Evolutionary conservation across 2,329 filamentous ascomycete species (phyloP), one percentile per base, ranked within the genome.

Genomic region (Aureobasidium mangrovei): DNA sequence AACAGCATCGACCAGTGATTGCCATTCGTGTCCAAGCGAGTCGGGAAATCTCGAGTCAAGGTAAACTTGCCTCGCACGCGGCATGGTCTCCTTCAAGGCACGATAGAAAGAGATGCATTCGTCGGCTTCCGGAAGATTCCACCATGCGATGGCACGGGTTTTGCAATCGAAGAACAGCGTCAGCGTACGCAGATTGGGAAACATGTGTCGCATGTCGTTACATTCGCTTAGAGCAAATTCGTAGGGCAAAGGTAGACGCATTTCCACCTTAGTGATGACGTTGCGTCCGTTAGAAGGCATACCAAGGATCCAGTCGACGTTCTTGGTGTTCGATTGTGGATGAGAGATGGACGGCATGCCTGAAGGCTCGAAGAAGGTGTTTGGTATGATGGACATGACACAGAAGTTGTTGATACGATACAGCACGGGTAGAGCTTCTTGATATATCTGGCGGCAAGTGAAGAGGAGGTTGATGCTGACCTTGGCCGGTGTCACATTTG

Each of bases 381-480:
- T 18, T 12, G 18, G 7, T 6, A n/a, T 27, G 12, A 51, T 5
- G 4, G 47, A 38, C 1, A 28, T 24, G 5, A 51, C 7, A 24
- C 47, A 51, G 24, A 51, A 51, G 2, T n/a, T 42, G 38, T 51
- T 51, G 29, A 51, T 27, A 3, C 47, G 47, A 10, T 51, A 51
- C 5, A 51, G 47, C 10, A 51, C 47, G 4, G 47, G 47, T 38
- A 51, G 33, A 12, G 47, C 47, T 27, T 51, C 47, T 35, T 35
- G 38, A 7, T 51, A 42, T 8, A 51, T 35, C 24, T 51, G 47
- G 4, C 47, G 47, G 12, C 47, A 51, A 1, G 47, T 51, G 24
- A 51, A 42, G 38, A 51, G 28, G 29, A 51, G 41, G 10, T 35
- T 51, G 38, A 51, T 26, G 10, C 27, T 51, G 29, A 51, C 9